Evolutionary conservation across 805 yeast genomes (phyloP), one percentile per base, ranked within the genome.

Genomic region (Nakazawaea sp.): DNA sequence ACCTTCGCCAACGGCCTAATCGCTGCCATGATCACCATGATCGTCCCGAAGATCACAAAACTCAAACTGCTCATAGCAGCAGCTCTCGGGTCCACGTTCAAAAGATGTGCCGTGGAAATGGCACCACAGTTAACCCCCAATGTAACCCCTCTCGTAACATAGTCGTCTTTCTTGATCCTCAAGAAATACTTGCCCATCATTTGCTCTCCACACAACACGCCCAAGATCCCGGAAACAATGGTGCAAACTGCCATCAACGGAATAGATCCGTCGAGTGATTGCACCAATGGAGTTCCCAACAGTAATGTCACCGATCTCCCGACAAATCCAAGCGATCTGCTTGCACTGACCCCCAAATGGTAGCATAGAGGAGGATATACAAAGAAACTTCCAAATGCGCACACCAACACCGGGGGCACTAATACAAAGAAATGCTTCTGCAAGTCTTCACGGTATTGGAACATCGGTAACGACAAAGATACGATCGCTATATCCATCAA

Each of bases 51-150:
- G 16, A 81, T 52, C 16, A 80, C 76, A 56, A 84, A 84, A 43
- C 83, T 70, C 48, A 84, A 64, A 5, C 81, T 70, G 43, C 86
- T 75, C 68, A 84, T 74, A 3, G 88, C 85, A 2, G 88, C 89
- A 12, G 92, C 90, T 46, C 90, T 63, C 11, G 92, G 83, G 49
- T 83, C 88, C 23, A 69, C 68, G 19, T 72, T 72, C 25, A 84
- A 56, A 32, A 84, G 58, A 54, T 81, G 81, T 0, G 90, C 89
- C 2, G 94, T 81, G 4, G 88, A 85, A 35, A 84, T 81, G 1
- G 95, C 94, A 8, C 89, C 86, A 50, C 89, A 81, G 50, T 80
- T 81, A 35, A 81, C 69, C 4, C 94, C 95, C 33, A 82, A 58
- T 0, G 87, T 77, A 15, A 83, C 75, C 3, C 94, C 95, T 44